A percentile compares a stretch with the other conserved stretches of the same genome.
Conservation (phyloP, 306 rosid genomes). For the Vigna angularis region DNA sequence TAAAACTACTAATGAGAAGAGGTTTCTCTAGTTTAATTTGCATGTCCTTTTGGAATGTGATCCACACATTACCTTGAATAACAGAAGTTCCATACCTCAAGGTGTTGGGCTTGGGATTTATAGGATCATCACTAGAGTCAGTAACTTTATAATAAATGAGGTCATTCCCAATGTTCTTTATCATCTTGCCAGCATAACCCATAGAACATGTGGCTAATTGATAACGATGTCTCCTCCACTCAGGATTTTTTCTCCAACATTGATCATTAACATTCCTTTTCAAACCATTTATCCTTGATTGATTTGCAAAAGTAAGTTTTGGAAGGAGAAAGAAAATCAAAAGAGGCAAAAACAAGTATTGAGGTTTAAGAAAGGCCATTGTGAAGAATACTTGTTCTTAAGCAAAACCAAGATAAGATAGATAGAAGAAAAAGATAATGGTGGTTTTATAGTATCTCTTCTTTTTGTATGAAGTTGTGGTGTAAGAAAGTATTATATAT, state of each 20-base stretch:
- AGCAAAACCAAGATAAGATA: neutral
- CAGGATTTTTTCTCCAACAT: neutral
- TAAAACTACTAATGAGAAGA: constrained; percentile 4
- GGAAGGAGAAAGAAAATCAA: neutral
- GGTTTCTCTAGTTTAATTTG: neutral
- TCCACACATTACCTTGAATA: neutral
- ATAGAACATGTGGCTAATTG: neutral
- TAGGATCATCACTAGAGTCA: neutral
- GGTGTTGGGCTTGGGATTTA: neutral
- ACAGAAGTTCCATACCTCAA: neutral
- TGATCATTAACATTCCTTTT: neutral
- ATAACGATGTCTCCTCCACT: neutral
- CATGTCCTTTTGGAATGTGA: neutral
- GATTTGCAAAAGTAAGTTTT: neutral
- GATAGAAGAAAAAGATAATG: no score
- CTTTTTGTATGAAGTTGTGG: no score
- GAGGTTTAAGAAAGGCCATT: neutral
- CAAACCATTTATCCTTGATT: neutral
- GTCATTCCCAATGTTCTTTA: neutral
- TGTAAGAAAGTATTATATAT: no score
- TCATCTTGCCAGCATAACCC: neutral
- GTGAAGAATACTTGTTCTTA: no score
- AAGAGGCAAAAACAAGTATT: neutral
- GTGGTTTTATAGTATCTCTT: no score
- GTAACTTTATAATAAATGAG: neutral